Base-by-base conservation (phyloP, 306 rosid genomes). In the Sechiopsis laciniata region DNA sequence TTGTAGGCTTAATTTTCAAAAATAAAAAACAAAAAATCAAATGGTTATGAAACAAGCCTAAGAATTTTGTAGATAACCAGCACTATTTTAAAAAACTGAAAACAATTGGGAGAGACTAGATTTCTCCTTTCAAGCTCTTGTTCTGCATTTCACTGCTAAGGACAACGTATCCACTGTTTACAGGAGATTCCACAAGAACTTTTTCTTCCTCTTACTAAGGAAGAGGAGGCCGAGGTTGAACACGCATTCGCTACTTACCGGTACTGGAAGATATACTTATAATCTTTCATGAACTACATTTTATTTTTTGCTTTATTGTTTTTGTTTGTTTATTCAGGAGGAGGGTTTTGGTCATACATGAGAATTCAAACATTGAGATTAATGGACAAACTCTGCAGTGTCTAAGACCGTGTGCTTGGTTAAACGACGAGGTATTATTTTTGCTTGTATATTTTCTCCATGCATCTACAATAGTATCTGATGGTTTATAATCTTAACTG, bases 371-470 rank as follows among this genome's bases (percentile, higher is more conserved):
- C 80, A 86, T 95, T 55, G 89, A 79, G 80, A 88, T 95, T 46
- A 83, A 88, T 0, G 97, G 87, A 24, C 88, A 91, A 71, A 70
- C 75, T 76, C 67, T 95, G 67, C 92, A 78, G 77, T 91, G 99
- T 80, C 93, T 95, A 72, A 66, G 84, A 51, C 90, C 92, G 0
- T 78, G 83, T 29, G 93, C 86, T 15, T 95, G 99, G 99, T 81
- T 95, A 77, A 95, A 95, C 64, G 99, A 95, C 78, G 99, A 91
- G 96, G 99, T 95, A 72, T 74, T 75, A 74, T 21, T 83, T 78
- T 68, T 73, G 57, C 71, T 67, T 68, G 20, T 74, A 13, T 73
- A 59, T 22, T 32, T 22, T 24, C n/a, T 22, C 32, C 45, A 12
- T 61, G 42, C 67, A 61, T 61, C 19, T 61, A 3, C 20, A 13